Percentiles rank a stretch among this genome's conserved stretches.
Conservation (phyloP, 805 yeast species). For the Saccharomycopsis olivae region DNA sequence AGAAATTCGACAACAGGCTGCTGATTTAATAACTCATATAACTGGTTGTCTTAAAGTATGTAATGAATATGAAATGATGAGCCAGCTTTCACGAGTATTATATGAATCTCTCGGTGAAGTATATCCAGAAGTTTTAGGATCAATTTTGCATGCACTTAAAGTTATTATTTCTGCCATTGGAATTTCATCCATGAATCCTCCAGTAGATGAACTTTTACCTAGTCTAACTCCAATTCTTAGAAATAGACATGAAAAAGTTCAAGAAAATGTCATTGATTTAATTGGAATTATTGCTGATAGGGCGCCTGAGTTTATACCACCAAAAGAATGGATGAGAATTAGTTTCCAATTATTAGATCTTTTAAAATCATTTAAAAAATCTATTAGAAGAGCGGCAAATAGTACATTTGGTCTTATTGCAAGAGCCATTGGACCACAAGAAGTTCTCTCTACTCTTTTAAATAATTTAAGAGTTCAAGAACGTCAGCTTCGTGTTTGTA, state of each 20-base stretch:
- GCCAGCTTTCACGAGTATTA: conserved; percentile 61
- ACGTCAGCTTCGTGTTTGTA: conserved; percentile 90
- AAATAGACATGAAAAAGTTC: conserved; percentile 85
- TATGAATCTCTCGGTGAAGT: conserved; percentile 92
- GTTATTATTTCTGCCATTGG: conserved; percentile 53
- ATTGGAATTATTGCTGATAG: conserved; percentile 75
- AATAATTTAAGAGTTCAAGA: conserved; percentile 87
- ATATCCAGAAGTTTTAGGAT: conserved; percentile 87
- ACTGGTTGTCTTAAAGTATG: conserved; percentile 60
- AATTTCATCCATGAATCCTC: conserved; percentile 59
- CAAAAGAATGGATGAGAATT: conserved; percentile 96
- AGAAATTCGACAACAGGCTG: conserved; percentile 72
- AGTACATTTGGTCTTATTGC: conserved; percentile 88
- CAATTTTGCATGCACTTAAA: conserved; percentile 62
- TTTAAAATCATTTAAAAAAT: conserved; percentile 68
- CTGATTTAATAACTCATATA: conserved; percentile 58
- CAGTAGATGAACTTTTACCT: conserved; percentile 72
- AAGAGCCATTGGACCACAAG: conserved; percentile 90
- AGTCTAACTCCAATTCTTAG: conserved; percentile 84
- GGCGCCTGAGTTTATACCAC: conserved; percentile 74
- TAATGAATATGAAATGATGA: conserved; percentile 49
- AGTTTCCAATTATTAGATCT: conserved; percentile 85
- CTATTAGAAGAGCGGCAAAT: conserved; percentile 77
- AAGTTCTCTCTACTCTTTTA: conserved; percentile 72
- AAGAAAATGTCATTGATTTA: conserved; percentile 65